Conservation (phyloP, 1,139 yeast genomes). For the Taiozyma sp. region DNA sequence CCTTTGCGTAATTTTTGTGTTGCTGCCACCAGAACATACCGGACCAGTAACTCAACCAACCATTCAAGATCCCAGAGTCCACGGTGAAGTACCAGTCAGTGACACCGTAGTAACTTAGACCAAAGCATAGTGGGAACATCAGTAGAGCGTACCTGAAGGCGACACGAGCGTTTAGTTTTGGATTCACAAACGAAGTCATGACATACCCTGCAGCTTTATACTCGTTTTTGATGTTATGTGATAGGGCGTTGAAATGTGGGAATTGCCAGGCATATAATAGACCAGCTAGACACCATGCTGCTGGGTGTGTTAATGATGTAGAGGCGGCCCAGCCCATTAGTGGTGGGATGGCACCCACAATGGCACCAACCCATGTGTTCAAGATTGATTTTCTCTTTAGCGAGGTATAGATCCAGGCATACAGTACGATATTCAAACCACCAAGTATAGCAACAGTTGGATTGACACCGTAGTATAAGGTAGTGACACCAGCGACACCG, state of each 20-base stretch:
- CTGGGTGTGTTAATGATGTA: slow-evolving; percentile 74
- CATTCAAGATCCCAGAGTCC: slow-evolving; percentile 78
- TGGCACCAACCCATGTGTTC: slow-evolving; percentile 98
- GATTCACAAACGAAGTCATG: slow-evolving; percentile 94
- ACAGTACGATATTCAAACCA: slow-evolving; percentile 66
- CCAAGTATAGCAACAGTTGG: slow-evolving; percentile 80
- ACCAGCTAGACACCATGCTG: slow-evolving; percentile 92
- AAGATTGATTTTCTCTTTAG: slow-evolving; percentile 77
- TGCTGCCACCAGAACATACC: slow-evolving; percentile 82
- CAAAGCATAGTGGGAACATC: slow-evolving; percentile 92
- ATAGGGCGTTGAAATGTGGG: slow-evolving; percentile 92
- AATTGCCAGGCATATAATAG: slow-evolving; percentile 96
- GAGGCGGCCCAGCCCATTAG: slow-evolving; percentile 99
- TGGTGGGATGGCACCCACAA: slow-evolving; percentile 98
- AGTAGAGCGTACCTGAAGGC: slow-evolving; percentile 81
- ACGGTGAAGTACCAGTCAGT: slow-evolving; percentile 78
- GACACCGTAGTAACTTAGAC: slow-evolving; percentile 68
- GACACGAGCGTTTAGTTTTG: slow-evolving; percentile 87
- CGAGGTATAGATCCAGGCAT: slow-evolving; percentile 89
- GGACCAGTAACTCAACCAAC: slow-evolving; percentile 81
- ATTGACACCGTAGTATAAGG: slow-evolving; percentile 77
- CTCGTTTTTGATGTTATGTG: slow-evolving; percentile 84
- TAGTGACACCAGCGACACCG: slow-evolving; percentile 65
- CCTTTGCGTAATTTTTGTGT: slow-evolving; percentile 42
- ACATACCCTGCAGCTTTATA: slow-evolving; percentile 91